Conservation (phyloP, 2,329 filamentous ascomycete species). For the Parascedosporium putredinis region DNA sequence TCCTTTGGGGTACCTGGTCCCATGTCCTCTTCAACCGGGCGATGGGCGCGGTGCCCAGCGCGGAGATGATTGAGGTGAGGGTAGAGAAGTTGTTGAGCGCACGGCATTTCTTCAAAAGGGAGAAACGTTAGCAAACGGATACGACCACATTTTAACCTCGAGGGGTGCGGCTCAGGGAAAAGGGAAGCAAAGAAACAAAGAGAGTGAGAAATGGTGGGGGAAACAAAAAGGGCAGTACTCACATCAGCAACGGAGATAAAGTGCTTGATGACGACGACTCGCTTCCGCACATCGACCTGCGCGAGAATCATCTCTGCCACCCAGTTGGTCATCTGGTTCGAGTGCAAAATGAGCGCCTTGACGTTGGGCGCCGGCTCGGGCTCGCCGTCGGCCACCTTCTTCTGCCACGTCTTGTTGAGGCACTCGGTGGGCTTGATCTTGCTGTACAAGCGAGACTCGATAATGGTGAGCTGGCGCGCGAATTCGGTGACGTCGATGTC, state of each 20-base stretch:
- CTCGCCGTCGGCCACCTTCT: slow-evolving; percentile 74
- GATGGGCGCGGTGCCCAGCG: slow-evolving; percentile 86
- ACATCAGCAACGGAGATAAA: slow-evolving; percentile 95
- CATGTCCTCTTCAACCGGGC: slow-evolving; percentile 88
- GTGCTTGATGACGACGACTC: slow-evolving; percentile 95
- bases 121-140: too few relatives aligned
- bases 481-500: slow-evolving; percentile 96
- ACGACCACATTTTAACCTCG: too few relatives aligned
- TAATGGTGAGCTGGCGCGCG: slow-evolving; percentile 93
- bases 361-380: slow-evolving; percentile 86
- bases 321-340: slow-evolving; percentile 98
- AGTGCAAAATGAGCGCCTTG: slow-evolving; percentile 92
- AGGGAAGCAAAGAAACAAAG: too few relatives aligned
- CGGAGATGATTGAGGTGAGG: slow-evolving; percentile 93
- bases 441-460: slow-evolving; percentile 86
- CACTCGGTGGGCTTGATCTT: slow-evolving; percentile 96
- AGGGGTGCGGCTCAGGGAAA: too few relatives aligned
- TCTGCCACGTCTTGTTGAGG: slow-evolving; percentile 98
- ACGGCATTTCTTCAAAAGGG: slow-evolving; percentile 70
- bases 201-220: too few relatives aligned
- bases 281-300: slow-evolving; percentile 88
- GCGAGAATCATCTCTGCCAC: slow-evolving; percentile 98
- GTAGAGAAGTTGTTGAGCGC: slow-evolving; percentile 93
- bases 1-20: slow-evolving; percentile 83
- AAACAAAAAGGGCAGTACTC: slow-evolving; percentile 28